phyloP scores from a whole-genome alignment of 306 rosid genomes.

The Ammopiptanthus mongolicus region DNA sequence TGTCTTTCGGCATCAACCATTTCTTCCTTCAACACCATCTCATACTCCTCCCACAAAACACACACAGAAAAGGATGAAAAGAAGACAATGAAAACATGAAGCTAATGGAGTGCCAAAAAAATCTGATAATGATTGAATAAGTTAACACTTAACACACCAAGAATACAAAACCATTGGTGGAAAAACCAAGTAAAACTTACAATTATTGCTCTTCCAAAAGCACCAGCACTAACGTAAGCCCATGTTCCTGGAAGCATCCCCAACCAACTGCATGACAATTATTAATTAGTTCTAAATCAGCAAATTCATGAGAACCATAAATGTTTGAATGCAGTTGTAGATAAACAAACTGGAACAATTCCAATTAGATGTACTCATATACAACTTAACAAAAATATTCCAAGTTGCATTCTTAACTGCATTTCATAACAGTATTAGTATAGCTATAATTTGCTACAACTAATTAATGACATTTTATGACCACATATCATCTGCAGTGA shows the following conservation, averaged over 20 bases:
- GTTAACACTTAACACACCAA: neutral
- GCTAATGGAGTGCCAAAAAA: neutral
- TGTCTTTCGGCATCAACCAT: neutral
- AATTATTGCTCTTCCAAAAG: conserved; percentile 93
- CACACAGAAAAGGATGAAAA: neutral
- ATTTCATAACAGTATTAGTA: neutral
- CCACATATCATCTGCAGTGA: neutral
- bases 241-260: conserved; percentile 99
- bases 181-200: conserved; percentile 50
- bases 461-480: neutral
- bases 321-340: conserved; percentile 1
- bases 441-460: neutral
- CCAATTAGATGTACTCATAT: neutral
- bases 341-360: neutral
- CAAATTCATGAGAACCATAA: neutral
- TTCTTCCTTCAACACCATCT: neutral
- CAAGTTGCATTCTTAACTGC: neutral
- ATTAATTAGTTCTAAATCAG: conserved; percentile 13
- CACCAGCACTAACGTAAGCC: conserved; percentile 99
- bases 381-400: neutral
- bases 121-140: neutral
- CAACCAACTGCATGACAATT: conserved; percentile 68
- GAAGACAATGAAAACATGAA: neutral
- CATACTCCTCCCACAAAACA: neutral
- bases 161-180: neutral